Evolutionary conservation across 306 rosid species (phyloP), one percentile per base, ranked within the genome.

Genomic region (Trifolium dubium): DNA sequence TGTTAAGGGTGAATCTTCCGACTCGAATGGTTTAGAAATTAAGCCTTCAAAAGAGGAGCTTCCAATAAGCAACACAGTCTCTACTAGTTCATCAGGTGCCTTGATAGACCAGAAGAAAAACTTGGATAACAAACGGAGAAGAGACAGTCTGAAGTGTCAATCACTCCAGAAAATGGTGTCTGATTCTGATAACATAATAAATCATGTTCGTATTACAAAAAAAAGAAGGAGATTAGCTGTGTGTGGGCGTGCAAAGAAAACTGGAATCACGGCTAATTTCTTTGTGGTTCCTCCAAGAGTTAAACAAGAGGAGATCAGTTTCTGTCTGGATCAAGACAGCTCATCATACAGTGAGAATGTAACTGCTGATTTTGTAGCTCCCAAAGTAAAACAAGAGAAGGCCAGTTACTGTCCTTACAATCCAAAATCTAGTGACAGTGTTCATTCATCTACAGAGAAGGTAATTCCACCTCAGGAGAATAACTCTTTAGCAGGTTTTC

Each of bases 301-400:
- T 13, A 80, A 80, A 64, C 50, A 63, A 64, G 77, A 70, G 19
- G 84, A 69, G 69, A 10, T 35, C 66, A 51, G 49, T 60, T 73
- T 59, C 51, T 58, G 31, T 59, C 39, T 1, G 3, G 64, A 47
- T 71, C 58, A 8, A 9, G 77, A 29, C 43, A 55, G 29, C 60
- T 46, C 81, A 12, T 43, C 54, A 46, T 55, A 39, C 43, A 23
- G 71, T 6, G 65, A 32, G 63, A 71, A 32, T 75, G 66, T 35
- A 71, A 71, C 46, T 46, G 34, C 40, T 13, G 51, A 81, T 80
- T 72, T 62, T 75, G 79, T 62, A 67, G 73, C 73, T 85, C 46
- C 85, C 18, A 8, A 63, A 49, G 77, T 80, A 51, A 85, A 84
- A 62, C 92, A 76, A 75, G 98, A 81, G 77, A 79, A 76, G 63